Base-by-base conservation (phyloP, 176 grass and related monocot genomes). In the Poa pratensis region DNA sequence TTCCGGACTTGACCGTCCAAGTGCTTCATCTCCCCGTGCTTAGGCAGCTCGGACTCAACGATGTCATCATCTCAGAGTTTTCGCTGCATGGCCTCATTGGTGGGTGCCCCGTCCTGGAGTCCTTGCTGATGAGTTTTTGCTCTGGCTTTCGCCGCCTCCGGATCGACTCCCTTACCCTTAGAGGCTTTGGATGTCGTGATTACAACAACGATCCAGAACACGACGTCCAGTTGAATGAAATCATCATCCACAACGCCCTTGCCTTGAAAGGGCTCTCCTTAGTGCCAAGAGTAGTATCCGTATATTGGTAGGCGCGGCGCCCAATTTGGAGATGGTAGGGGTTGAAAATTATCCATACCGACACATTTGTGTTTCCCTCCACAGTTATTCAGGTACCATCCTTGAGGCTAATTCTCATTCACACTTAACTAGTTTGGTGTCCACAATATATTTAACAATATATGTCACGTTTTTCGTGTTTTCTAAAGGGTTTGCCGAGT, bases 191-290 rank as follows among this genome's bases (percentile, higher is more conserved):
- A 14, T 49, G 2, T 49, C 46, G 3, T 43, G 1, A 43, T 43
- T 10, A 1, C 2, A 0, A 43, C 9, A 2, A 0, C 9, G 11
- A 48, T 48, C 3, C 5, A 19, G 0, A 1, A 12, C 1, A 12
- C 20, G 2, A 1, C 0, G 0, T 20, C 19, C 16, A 8, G 16
- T 37, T 68, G 5, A 3, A 9, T 17, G 17, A 69, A 12, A 17
- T 69, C 35, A n/a, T 69, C 35, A 42, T 69, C 8, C 32, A 42
- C 32, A 39, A 40, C 20, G 66, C 66, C 35, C 35, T 69, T 39
- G 17, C 39, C 35, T 42, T 69, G 3, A 49, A 49, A 49, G 51
- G 51, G 14, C 16, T 0, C 16, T 53, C 5, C 51, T 18, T 53
- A 0, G 0, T 6, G 1, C 51, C 51, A 19, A 1, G 5, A 18